These are phyloP conservation scores for Colletotrichum endophyticum DNA, from an alignment of 2,329 filamentous ascomycete species.

Conservation along the genomic window DNA sequence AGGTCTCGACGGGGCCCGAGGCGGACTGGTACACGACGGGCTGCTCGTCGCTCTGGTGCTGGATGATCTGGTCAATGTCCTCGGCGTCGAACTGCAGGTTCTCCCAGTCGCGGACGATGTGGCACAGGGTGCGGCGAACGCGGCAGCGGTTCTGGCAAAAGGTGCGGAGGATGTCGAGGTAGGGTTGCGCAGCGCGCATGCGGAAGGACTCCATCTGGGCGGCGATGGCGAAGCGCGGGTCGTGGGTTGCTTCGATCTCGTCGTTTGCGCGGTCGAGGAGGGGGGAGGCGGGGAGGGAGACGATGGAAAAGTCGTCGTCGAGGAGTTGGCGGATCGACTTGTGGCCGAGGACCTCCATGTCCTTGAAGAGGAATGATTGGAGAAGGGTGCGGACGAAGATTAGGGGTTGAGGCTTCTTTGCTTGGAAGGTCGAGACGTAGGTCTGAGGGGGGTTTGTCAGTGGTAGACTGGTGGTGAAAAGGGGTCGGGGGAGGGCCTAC, in stretches of 20 bases:
- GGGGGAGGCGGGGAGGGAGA: conserved; percentile 74
- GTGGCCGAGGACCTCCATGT: conserved; percentile 70
- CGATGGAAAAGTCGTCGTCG: conserved; percentile 79
- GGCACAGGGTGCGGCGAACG: conserved; percentile 86
- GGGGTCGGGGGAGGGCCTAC: conserved; percentile 42
- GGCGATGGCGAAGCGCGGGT: conserved; percentile 76
- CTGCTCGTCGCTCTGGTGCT: conserved; percentile 64
- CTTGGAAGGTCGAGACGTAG: conserved; percentile 76
- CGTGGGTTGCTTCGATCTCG: conserved; percentile 73
- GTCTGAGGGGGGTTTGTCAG: conserved; percentile 53
- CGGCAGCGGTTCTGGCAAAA: conserved; percentile 91
- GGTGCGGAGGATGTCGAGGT: conserved; percentile 82
- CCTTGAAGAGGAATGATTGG: conserved; percentile 76
- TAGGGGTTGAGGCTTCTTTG: conserved; percentile 80
- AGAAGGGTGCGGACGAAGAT: conserved; percentile 84
- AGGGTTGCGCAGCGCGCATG: conserved; percentile 68
- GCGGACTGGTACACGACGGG: conserved; percentile 55
- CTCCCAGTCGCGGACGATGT: conserved; percentile 84
- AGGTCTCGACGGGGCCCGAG: conserved; percentile 55
- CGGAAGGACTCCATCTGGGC: conserved; percentile 75
- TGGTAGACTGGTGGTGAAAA: no score
- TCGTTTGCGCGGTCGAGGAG: conserved; percentile 79
- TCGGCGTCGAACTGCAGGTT: conserved; percentile 82
- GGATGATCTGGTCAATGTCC: conserved; percentile 73
- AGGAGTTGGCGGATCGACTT: conserved; percentile 77